phyloP scores from a whole-genome alignment of 495 filamentous ascomycete species.

The Penicillium verhagenii region DNA sequence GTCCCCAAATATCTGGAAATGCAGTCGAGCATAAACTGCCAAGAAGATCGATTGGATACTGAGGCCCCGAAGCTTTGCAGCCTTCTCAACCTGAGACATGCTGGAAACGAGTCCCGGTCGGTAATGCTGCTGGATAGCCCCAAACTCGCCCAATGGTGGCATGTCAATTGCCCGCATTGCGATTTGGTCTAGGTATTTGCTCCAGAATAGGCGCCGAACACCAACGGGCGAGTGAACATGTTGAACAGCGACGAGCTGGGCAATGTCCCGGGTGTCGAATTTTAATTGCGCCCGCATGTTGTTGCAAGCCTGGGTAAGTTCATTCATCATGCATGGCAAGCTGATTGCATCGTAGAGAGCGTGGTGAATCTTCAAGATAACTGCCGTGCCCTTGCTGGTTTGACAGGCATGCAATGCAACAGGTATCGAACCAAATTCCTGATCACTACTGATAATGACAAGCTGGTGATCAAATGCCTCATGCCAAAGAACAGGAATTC shows the following conservation, averaged over 20 bases:
- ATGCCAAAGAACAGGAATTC: constrained; percentile 29
- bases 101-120: constrained; percentile 29
- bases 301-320: constrained; percentile 21
- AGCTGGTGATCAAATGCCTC: constrained; percentile 7
- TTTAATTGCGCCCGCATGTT: constrained; percentile 1
- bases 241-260: constrained; percentile 31
- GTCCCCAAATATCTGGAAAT: constrained; percentile 15
- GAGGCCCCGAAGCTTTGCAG: constrained; percentile 29
- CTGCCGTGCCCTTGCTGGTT: constrained; percentile 17
- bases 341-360: constrained; percentile 38
- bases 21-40: constrained; percentile 33
- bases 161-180: not conserved
- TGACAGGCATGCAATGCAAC: constrained; percentile 28
- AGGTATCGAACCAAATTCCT: constrained; percentile 19
- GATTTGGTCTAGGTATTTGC: constrained; percentile 27
- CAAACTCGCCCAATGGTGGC: constrained; percentile 11
- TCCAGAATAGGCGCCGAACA: constrained; percentile 31
- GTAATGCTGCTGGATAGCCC: constrained; percentile 26
- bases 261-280: constrained; percentile 15
- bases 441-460: constrained; percentile 5
- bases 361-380: constrained; percentile 37
- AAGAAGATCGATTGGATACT: constrained; percentile 36
- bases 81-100: constrained; percentile 24
- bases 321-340: constrained; percentile 27
- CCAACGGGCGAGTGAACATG: constrained; percentile 25